Conservation (phyloP, 805 yeast species). For the Wickerhamiella hasegawae region DNA sequence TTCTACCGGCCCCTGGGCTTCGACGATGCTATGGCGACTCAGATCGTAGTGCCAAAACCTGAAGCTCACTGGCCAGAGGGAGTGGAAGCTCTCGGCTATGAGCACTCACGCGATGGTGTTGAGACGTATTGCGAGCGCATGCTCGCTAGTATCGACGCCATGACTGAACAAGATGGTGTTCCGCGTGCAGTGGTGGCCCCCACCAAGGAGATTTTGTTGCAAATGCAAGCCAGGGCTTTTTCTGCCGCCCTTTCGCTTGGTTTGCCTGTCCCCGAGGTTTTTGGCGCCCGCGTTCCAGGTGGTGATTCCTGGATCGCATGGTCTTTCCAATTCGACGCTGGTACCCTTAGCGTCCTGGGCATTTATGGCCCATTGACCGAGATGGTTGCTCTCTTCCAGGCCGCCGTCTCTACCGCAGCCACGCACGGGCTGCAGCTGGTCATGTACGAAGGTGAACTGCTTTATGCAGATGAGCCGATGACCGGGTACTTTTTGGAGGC, state of each 20-base stretch:
- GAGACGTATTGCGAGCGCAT: constrained; percentile 7
- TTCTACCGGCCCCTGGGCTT: constrained; percentile 47
- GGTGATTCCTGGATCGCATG: neutral
- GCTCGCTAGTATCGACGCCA: constrained; percentile 9
- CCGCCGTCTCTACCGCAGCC: neutral
- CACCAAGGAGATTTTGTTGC: neutral
- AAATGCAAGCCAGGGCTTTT: neutral
- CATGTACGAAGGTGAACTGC: neutral
- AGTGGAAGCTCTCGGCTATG: constrained; percentile 2
- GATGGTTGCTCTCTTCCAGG: neutral
- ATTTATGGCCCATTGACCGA: neutral
- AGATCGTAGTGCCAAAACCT: neutral
- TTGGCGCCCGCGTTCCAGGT: neutral
- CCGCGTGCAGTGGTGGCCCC: constrained; percentile 5
- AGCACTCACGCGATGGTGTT: constrained; percentile 6
- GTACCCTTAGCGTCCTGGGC: neutral
- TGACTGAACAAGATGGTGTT: constrained; percentile 8
- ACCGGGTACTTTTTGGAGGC: neutral
- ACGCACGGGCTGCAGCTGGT: neutral
- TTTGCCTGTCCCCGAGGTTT: neutral
- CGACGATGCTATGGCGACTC: constrained; percentile 5
- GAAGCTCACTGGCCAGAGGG: neutral
- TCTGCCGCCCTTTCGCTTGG: neutral
- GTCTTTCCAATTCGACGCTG: neutral
- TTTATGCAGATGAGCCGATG: neutral